Conservation (phyloP, 225 moss, liverwort and hornwort species). For the Marchantia polymorpha region DNA sequence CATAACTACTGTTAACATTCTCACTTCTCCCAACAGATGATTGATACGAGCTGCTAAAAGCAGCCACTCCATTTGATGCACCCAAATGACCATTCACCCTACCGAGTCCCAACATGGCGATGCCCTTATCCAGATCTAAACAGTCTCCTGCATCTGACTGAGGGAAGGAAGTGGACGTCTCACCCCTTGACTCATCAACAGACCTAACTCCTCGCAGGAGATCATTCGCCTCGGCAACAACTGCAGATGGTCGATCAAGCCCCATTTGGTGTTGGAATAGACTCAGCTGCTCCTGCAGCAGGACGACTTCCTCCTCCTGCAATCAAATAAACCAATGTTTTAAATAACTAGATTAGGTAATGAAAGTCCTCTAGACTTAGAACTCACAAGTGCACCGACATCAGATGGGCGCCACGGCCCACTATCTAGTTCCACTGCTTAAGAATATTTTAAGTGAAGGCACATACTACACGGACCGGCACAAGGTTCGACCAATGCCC, state of each 20-base stretch:
- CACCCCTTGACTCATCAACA: conserved; percentile 52
- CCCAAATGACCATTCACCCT: conserved; percentile 48
- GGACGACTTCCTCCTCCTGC: conserved; percentile 97
- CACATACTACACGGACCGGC: too few relatives aligned
- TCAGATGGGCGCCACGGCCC: not conserved
- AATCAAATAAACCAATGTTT: conserved; percentile 1
- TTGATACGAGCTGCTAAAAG: conserved; percentile 36
- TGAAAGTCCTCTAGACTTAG: not conserved
- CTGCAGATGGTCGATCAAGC: conserved; percentile 54
- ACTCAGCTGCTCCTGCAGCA: conserved; percentile 93
- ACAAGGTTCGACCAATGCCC: too few relatives aligned
- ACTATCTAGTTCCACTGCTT: not conserved
- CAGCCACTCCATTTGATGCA: conserved; percentile 41
- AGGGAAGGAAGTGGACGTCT: conserved; percentile 43
- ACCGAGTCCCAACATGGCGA: conserved; percentile 9
- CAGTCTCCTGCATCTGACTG: conserved; percentile 46
- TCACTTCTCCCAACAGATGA: conserved; percentile 27
- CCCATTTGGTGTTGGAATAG: conserved; percentile 91
- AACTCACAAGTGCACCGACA: not conserved
- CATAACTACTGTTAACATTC: conserved; percentile 41
- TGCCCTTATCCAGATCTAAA: conserved; percentile 46
- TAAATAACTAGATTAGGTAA: not conserved
- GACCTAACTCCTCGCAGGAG: conserved; percentile 19
- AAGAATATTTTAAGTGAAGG: too few relatives aligned
- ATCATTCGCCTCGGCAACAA: conserved; percentile 25